Conservation (phyloP, 2,329 filamentous ascomycete genomes). For the Orbilia blumenaviensis region DNA sequence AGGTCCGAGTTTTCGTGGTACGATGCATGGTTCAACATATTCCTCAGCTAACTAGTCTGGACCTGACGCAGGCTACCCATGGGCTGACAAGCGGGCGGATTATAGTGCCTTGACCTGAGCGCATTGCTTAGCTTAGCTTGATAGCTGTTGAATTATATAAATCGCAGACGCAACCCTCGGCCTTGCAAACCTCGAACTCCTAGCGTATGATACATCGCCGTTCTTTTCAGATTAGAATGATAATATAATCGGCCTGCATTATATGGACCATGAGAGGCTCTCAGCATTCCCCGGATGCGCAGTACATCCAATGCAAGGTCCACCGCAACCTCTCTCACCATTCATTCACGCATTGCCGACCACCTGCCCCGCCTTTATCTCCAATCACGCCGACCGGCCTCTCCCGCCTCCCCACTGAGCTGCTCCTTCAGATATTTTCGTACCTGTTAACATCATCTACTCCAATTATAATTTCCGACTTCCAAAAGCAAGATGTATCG, state of each 20-base stretch:
- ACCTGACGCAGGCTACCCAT: neutral
- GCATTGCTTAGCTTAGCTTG: neutral
- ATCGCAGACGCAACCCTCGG: neutral
- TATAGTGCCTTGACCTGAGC: neutral
- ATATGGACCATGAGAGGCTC: neutral
- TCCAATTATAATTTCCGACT: constrained; percentile 31
- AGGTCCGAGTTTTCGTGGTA: no score
- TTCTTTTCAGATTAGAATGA: no score
- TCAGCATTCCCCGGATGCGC: neutral
- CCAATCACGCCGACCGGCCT: neutral
- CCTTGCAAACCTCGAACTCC: neutral
- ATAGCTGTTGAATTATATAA: constrained; percentile 1
- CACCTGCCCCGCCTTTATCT: neutral
- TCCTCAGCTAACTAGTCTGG: no score
- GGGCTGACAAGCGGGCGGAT: constrained; percentile 3
- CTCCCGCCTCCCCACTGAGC: constrained; percentile 29
- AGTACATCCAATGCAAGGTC: constrained; percentile 21
- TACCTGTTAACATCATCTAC: constrained; percentile 22
- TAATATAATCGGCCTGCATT: no score
- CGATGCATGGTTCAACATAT: no score
- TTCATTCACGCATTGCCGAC: constrained; percentile 6
- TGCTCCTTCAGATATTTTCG: constrained; percentile 25
- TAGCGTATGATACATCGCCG: neutral
- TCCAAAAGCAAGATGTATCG: constrained; percentile 29
- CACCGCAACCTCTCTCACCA: constrained; percentile 27